These are phyloP conservation scores for Paracorniculantispora psalliotae DNA, from an alignment of 2,329 filamentous ascomycete genomes.

Conservation along the genomic window DNA sequence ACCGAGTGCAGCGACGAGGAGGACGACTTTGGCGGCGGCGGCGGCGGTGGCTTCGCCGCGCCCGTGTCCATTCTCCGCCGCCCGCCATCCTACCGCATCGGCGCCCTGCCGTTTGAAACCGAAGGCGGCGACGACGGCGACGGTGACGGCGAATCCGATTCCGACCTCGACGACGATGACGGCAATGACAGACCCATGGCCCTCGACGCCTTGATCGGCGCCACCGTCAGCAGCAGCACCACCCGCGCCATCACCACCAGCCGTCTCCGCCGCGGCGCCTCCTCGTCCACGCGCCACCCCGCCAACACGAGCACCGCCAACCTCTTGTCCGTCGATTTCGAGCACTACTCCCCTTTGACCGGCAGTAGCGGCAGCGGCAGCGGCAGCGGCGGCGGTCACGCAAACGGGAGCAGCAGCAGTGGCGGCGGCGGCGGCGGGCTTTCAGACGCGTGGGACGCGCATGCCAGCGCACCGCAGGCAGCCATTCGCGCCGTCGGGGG, in stretches of 20 bases:
- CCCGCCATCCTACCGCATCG: slow-evolving; percentile 45
- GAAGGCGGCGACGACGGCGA: too few relatives aligned
- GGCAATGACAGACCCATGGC: too few relatives aligned
- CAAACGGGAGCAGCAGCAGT: neutral
- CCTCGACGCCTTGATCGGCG: slow-evolving; percentile 23
- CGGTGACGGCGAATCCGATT: slow-evolving; percentile 30
- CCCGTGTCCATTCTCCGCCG: slow-evolving; percentile 28
- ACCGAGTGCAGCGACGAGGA: slow-evolving; percentile 59
- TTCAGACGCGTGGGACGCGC: slow-evolving; percentile 39
- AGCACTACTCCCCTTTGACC: slow-evolving; percentile 14
- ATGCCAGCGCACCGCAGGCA: slow-evolving; percentile 51
- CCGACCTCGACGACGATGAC: slow-evolving; percentile 28
- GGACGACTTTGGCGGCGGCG: slow-evolving; percentile 31
- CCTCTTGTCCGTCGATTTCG: slow-evolving; percentile 2
- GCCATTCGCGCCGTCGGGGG: slow-evolving; percentile 52
- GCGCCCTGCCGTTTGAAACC: slow-evolving; percentile 52
- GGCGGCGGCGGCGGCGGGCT: slow-evolving; percentile 20
- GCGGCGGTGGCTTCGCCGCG: slow-evolving; percentile 12
- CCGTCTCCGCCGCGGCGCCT: slow-evolving; percentile 18
- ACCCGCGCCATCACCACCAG: neutral
- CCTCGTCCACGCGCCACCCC: slow-evolving; percentile 12
- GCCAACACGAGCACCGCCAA: neutral
- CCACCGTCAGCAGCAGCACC: slow-evolving; percentile 22
- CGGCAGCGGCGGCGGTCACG: neutral
- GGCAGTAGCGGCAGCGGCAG: neutral